Evolutionary conservation across 495 filamentous ascomycete species (phyloP).

Genomic region (Letharia columbiana): DNA sequence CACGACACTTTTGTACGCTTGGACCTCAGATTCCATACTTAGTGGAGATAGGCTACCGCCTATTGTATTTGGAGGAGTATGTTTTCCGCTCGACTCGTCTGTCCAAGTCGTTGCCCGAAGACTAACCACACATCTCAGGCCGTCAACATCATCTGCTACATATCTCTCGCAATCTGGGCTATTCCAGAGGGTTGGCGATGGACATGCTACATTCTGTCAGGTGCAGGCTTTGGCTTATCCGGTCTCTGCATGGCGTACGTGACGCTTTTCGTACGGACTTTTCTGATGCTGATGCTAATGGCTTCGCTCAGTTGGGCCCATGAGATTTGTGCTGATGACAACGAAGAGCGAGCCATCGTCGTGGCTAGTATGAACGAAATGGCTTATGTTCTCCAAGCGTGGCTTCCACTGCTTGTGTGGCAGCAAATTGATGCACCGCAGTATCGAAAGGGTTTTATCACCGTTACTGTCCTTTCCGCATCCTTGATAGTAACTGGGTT

Average conservation of each 20-base stretch:
- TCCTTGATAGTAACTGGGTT: slow-evolving; percentile 29
- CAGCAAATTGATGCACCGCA: slow-evolving; percentile 43
- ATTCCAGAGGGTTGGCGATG: slow-evolving; percentile 2
- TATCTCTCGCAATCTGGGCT: background rate
- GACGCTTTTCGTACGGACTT: too few species aligned
- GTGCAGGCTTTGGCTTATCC: background rate
- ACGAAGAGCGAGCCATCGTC: slow-evolving; percentile 44
- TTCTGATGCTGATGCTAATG: slow-evolving; percentile 13
- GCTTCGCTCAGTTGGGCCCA: slow-evolving; percentile 38
- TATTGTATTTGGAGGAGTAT: background rate
- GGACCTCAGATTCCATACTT: background rate
- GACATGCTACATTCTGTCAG: background rate
- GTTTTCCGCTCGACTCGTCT: background rate
- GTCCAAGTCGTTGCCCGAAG: background rate
- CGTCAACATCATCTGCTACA: slow-evolving; percentile 4
- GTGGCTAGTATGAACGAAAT: slow-evolving; percentile 44
- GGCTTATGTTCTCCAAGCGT: slow-evolving; percentile 42
- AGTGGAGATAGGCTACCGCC: background rate
- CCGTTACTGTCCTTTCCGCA: slow-evolving; percentile 31
- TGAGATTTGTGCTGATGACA: slow-evolving; percentile 42
- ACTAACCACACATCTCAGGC: background rate
- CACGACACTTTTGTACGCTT: background rate
- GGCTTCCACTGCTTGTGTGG: slow-evolving; percentile 44
- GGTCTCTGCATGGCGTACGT: slow-evolving; percentile 5
- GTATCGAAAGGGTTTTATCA: slow-evolving; percentile 43